Base-by-base conservation (phyloP, 257 asterid species). In the Solanum sitiens region DNA sequence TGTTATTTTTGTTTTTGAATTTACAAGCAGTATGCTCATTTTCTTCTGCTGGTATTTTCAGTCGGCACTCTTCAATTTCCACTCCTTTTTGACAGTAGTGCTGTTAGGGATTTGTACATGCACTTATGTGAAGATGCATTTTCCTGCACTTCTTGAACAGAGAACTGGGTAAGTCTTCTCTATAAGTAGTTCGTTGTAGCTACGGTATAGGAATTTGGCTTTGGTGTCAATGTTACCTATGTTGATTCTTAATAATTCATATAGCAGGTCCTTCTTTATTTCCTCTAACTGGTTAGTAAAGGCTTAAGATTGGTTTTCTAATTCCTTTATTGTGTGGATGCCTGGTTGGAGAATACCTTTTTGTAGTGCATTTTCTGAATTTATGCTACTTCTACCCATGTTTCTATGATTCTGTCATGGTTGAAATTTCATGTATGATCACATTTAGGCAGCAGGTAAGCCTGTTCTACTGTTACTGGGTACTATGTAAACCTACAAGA, bases 51-150 rank as follows among this genome's bases (percentile, higher is more conserved):
- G 92, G 45, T 30, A 61, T 87, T 94, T 88, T 87, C 98, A 96
- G 98, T 93, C 93, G 37, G 95, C 98, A 0, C 94, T 94, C 74
- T 96, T 96, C 98, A 96, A 96, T 92, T 95, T 95, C 92, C 98
- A 94, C 87, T 96, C 99, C 9, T 96, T 96, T 93, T 95, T 96
- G 86, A 94, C 98, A 8, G 98, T 95, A 20, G 98, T 95, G 90
- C 89, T 94, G 91, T 91, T 96, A 59, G 99, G 98, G 88, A 94
- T 96, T 72, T 96, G 98, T 93, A 94, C 98, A 76, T 96, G 99
- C 94, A 94, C 99, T 35, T 95, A 90, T 87, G 93, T 96, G 90
- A 95, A 96, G 96, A 92, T 95, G 88, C 98, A 96, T 75, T 96
- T 95, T 89, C 94, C 98, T 47, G 98, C 98, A 35, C 98, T 96